These are phyloP conservation scores for Osmanthus fragrans DNA, from an alignment of 257 asterid species.

Conservation along the genomic window DNA sequence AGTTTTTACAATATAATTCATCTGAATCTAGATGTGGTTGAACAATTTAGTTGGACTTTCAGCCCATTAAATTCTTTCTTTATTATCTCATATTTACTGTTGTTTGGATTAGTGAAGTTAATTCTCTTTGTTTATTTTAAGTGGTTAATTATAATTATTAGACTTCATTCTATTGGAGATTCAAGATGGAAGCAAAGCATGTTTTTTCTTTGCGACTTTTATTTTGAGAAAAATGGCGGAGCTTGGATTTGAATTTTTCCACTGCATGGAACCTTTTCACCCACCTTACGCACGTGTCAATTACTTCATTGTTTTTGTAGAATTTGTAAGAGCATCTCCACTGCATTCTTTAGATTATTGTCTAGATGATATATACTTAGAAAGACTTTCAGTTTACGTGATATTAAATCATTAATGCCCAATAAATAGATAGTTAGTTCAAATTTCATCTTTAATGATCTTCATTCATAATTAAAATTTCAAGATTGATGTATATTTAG, in stretches of 20 bases:
- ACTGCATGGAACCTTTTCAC: no score
- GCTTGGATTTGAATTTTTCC: slow-evolving; percentile 53
- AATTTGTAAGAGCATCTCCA: no score
- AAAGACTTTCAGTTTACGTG: no score
- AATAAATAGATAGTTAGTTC: no score
- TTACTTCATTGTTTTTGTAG: no score
- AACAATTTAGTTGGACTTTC: slow-evolving; percentile 10
- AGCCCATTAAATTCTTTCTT: slow-evolving; percentile 16
- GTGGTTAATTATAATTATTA: slow-evolving; percentile 14
- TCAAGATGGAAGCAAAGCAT: slow-evolving; percentile 18
- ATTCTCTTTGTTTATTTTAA: slow-evolving; percentile 41
- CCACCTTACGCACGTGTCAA: no score
- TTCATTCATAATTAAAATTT: no score
- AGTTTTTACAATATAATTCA: slow-evolving; percentile 12
- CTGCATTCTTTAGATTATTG: no score
- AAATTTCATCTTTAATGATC: no score
- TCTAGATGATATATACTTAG: no score
- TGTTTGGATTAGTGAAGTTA: slow-evolving; percentile 13
- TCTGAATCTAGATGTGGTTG: background rate
- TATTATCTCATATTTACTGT: slow-evolving; percentile 9
- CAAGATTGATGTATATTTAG: no score
- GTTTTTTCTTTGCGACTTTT: slow-evolving; percentile 1
- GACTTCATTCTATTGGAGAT: slow-evolving; percentile 18
- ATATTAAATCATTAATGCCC: no score
- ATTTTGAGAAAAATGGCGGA: slow-evolving; percentile 86